A percentile compares a stretch with the other conserved stretches of the same genome.
Conservation (phyloP, 129 eudicot genomes). For the Arctium minus region DNA sequence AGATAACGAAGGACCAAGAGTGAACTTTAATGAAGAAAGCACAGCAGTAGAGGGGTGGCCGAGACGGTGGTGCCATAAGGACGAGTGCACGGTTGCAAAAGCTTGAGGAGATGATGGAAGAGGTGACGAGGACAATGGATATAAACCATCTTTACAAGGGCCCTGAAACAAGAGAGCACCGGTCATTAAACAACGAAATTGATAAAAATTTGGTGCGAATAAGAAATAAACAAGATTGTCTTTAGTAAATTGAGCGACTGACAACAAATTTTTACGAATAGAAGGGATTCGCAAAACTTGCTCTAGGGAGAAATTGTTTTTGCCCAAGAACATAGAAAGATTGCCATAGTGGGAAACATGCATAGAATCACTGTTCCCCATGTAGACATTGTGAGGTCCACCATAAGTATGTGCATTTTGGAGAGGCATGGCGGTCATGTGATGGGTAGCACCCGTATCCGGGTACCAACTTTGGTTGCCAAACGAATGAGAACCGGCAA, state of each 20-base stretch:
- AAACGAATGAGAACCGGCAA: background rate
- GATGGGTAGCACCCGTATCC: background rate
- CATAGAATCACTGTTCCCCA: background rate
- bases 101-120: background rate
- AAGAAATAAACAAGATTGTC: background rate
- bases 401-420: background rate
- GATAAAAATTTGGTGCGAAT: background rate
- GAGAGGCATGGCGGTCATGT: background rate
- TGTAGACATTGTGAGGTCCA: background rate
- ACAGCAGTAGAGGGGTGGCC: background rate
- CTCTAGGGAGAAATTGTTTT: background rate
- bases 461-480: background rate
- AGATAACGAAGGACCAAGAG: background rate
- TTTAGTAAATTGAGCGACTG: background rate
- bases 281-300: background rate
- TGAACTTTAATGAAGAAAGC: background rate
- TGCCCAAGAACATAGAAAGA: background rate
- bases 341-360: background rate
- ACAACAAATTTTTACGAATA: no score
- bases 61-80: background rate
- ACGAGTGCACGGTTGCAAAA: background rate
- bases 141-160: background rate
- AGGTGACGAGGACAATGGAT: background rate
- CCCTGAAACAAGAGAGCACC: background rate
- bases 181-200: background rate